These are phyloP conservation scores for Pichia exigua DNA, from an alignment of 805 yeast genomes.

Conservation along the genomic window DNA sequence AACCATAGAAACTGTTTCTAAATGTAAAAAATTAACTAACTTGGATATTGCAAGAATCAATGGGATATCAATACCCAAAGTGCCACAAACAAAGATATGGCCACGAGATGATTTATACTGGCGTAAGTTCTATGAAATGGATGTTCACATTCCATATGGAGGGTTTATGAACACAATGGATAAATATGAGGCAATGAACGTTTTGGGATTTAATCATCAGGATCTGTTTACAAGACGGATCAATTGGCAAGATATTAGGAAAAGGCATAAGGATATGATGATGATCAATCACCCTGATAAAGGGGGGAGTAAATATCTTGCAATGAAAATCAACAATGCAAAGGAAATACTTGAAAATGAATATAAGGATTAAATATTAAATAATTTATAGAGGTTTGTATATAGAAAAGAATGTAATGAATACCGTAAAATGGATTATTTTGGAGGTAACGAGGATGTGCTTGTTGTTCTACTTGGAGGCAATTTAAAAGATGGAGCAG, in stretches of 20 bases:
- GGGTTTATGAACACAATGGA: conserved; percentile 60
- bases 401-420: neutral
- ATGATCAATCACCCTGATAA: conserved; percentile 81
- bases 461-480: conserved; percentile 1
- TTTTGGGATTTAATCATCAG: conserved; percentile 46
- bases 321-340: conserved; percentile 82
- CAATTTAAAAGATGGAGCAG: neutral
- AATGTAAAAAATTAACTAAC: conserved; percentile 28
- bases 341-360: conserved; percentile 65
- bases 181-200: conserved; percentile 61
- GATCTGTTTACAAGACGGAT: neutral
- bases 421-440: neutral
- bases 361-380: neutral
- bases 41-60: conserved; percentile 34
- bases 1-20: conserved; percentile 26
- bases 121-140: conserved; percentile 22
- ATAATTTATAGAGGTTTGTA: neutral
- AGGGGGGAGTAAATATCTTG: conserved; percentile 77
- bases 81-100: neutral
- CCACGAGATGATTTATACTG: conserved; percentile 4
- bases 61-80: conserved; percentile 19
- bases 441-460: neutral
- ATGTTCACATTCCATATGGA: conserved; percentile 36
- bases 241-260: conserved; percentile 54
- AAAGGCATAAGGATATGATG: conserved; percentile 70